Evolutionary conservation across 2,329 filamentous ascomycete genomes (phyloP).

Genomic region (Xenoacremonium recifei): DNA sequence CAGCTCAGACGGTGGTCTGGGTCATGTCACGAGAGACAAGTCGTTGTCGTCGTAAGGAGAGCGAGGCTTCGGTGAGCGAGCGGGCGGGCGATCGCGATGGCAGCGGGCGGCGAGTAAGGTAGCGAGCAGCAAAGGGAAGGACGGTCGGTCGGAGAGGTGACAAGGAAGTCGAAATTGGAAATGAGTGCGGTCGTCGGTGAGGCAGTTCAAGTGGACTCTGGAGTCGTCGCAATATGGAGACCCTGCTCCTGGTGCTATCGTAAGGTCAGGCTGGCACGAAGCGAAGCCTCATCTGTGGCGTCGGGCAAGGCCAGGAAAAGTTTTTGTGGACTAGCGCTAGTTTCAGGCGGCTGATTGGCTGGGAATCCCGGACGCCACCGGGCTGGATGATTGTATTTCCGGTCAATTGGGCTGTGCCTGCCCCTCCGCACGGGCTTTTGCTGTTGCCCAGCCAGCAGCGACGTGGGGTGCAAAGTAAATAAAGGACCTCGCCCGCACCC

Average conservation of each 20-base stretch:
- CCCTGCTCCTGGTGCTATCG: constrained; percentile 15
- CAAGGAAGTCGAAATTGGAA: background rate
- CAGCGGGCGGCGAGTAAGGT: background rate
- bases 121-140: background rate
- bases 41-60: background rate
- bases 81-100: background rate
- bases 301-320: constrained; percentile 10
- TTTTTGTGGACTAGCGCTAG: constrained; percentile 1
- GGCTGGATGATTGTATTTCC: too few relatives aligned
- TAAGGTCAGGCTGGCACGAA: constrained; percentile 13
- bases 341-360: background rate
- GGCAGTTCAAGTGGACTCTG: too few relatives aligned
- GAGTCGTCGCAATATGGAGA: constrained; percentile 11
- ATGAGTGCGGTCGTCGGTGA: background rate
- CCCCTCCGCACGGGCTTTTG: constrained; percentile 18
- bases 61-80: background rate
- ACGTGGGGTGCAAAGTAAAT: constrained; percentile 44
- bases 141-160: background rate
- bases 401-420: background rate
- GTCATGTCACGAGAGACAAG: constrained; percentile 15
- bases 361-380: background rate
- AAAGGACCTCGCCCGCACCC: constrained; percentile 34
- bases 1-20: constrained; percentile 14
- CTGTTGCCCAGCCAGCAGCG: constrained; percentile 36
- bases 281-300: constrained; percentile 16